Evolutionary conservation across 1,284 basidiomycete genomes (phyloP), one percentile per base, ranked within the genome.

Genomic region (Ustilago trichophora): DNA sequence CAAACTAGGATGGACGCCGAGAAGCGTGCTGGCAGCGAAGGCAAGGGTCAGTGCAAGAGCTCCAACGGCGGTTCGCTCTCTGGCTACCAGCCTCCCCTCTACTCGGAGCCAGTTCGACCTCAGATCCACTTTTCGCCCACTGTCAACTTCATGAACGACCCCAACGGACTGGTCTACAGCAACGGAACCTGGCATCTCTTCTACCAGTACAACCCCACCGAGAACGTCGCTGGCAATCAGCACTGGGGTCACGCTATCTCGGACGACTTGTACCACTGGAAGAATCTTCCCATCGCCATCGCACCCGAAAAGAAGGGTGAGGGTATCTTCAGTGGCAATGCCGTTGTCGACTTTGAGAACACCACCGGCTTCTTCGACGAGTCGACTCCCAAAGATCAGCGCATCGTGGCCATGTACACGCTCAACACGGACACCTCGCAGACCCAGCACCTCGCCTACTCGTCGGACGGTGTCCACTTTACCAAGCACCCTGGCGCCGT

Each of bases 161-260:
- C 83, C 4, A 84, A 84, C 56, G 83, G 83, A 25, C 56, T 82
- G 29, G 82, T 83, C 58, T 63, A 69, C 62, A 60, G 54, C 24
- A 79, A 82, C 36, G 83, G 82, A n/a, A 80, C 78, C 6, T 84
- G 80, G 78, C 83, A 84, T 57, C 46, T 84, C 44, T 84, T 83
- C 68, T 83, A 83, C 73, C 83, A 84, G 68, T 84, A 71, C 73
- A 73, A 84, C 65, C 83, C 83, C 8, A 78, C 78, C 11, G 73
- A 71, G 32, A 49, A 80, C 12, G 75, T 82, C 11, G 82, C 83
- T 1, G 83, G 83, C 6, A 83, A 83, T 59, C 82, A 83, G 60
- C 82, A 83, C 63, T 84, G 83, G 83, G 83, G 83, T 45, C 83
- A 84, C 46, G 83, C 84, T 13, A 83, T 83, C 13, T 82, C 80